These are phyloP conservation scores for Microstegium vimineum DNA, from an alignment of 176 grass and related monocot species.

Conservation along the genomic window DNA sequence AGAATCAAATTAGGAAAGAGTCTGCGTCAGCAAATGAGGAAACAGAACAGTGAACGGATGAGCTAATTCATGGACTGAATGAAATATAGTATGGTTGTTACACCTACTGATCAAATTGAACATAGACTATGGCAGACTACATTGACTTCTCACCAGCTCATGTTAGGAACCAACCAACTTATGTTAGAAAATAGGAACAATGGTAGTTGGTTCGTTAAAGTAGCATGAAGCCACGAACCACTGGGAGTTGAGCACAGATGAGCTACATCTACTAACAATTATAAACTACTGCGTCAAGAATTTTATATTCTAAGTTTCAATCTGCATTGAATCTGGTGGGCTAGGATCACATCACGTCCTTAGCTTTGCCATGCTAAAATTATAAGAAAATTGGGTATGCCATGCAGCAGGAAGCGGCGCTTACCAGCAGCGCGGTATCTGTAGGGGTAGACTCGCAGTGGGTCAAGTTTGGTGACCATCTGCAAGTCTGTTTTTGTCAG, in stretches of 20 bases:
- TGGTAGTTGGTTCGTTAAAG: constrained; percentile 40
- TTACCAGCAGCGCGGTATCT: constrained; percentile 98
- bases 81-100: constrained; percentile 33
- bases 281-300: constrained; percentile 3
- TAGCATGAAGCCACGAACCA: constrained; percentile 31
- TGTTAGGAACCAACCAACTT: constrained; percentile 36
- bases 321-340: constrained; percentile 18
- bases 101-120: constrained; percentile 36
- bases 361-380: neutral
- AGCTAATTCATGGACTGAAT: constrained; percentile 17
- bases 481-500: constrained; percentile 77
- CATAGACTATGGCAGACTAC: constrained; percentile 26
- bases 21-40: neutral
- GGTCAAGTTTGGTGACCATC: constrained; percentile 94
- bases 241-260: constrained; percentile 38
- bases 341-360: constrained; percentile 5
- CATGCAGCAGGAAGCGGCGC: constrained; percentile 23
- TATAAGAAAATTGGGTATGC: constrained; percentile 9
- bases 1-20: constrained; percentile 7
- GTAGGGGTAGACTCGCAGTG: constrained; percentile 90
- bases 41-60: constrained; percentile 21
- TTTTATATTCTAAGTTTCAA: constrained; percentile 40
- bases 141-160: constrained; percentile 32
- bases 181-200: constrained; percentile 32
- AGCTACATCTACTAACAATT: constrained; percentile 34